Conservation (phyloP, 2,329 filamentous ascomycete genomes). For the Talaromyces sp. region DNA sequence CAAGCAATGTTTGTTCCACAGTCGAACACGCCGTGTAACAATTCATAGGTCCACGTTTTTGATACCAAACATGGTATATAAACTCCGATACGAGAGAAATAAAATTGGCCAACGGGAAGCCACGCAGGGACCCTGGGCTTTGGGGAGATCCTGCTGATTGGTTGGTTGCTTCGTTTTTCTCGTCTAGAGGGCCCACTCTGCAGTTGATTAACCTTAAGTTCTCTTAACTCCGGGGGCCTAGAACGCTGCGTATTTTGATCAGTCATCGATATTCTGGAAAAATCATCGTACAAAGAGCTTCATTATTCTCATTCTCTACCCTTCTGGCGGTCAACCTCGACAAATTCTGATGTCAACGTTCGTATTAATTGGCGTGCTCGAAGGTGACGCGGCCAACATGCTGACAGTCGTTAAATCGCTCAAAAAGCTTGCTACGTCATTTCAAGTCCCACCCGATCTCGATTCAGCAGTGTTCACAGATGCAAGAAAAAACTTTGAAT, state of each 20-base stretch:
- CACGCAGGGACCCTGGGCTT: not conserved
- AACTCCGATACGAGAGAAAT: not conserved
- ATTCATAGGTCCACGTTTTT: constrained; percentile 8
- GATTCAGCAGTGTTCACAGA: not conserved
- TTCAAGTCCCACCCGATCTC: not conserved
- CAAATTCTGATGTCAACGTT: not conserved
- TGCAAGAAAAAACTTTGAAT: not conserved
- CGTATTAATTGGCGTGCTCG: not conserved
- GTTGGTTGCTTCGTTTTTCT: not conserved
- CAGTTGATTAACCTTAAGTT: not conserved
- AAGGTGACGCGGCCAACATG: not conserved
- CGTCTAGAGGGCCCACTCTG: not conserved
- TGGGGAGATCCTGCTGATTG: not conserved
- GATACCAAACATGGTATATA: not conserved
- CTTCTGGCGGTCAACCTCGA: not conserved
- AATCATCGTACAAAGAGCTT: not conserved
- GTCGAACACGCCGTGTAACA: not conserved
- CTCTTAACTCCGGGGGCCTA: constrained; percentile 2
- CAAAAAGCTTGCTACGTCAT: not conserved
- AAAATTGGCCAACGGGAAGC: not conserved
- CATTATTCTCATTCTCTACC: not conserved
- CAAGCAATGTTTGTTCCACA: not conserved
- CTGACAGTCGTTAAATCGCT: not conserved
- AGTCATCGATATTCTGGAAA: not conserved
- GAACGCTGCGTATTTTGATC: not conserved